These are phyloP conservation scores for Umbelopsis ramanniana DNA, from an alignment of 192 early-diverging fungal genomes.

Conservation along the genomic window DNA sequence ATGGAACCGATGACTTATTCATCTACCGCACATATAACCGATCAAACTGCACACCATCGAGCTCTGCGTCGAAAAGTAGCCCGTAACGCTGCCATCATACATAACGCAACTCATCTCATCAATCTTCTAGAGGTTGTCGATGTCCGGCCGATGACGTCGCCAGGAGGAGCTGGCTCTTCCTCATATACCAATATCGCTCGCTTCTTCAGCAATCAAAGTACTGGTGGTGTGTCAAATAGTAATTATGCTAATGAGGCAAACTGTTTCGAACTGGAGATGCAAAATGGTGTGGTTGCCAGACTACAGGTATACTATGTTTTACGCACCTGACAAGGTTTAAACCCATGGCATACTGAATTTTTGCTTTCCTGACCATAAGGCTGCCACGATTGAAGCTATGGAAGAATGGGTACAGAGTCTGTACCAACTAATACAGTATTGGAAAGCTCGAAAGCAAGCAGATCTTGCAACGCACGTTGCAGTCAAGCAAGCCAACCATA, in stretches of 20 bases:
- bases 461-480: conserved; percentile 10
- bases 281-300: conserved; percentile 32
- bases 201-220: background rate
- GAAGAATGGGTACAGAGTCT: conserved; percentile 37
- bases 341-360: background rate
- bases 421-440: conserved; percentile 24
- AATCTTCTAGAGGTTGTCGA: background rate
- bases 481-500: conserved; percentile 27
- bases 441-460: conserved; percentile 33
- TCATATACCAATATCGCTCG: background rate
- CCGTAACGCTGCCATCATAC: background rate
- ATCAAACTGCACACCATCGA: background rate
- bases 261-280: conserved; percentile 33
- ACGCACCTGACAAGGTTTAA: background rate
- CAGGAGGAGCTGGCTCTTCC: background rate
- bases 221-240: background rate
- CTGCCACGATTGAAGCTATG: conserved; percentile 18
- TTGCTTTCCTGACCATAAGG: conserved; percentile 15
- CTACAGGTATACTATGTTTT: conserved; percentile 6
- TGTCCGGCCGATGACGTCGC: background rate
- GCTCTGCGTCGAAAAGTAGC: background rate
- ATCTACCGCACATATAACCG: background rate
- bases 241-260: background rate
- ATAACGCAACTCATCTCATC: background rate
- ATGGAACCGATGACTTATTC: background rate